Percentiles rank a stretch among this genome's conserved stretches.
These are phyloP conservation scores for Solanum pimpinellifolium DNA, from an alignment of 257 asterid genomes.

Conservation along the genomic window DNA sequence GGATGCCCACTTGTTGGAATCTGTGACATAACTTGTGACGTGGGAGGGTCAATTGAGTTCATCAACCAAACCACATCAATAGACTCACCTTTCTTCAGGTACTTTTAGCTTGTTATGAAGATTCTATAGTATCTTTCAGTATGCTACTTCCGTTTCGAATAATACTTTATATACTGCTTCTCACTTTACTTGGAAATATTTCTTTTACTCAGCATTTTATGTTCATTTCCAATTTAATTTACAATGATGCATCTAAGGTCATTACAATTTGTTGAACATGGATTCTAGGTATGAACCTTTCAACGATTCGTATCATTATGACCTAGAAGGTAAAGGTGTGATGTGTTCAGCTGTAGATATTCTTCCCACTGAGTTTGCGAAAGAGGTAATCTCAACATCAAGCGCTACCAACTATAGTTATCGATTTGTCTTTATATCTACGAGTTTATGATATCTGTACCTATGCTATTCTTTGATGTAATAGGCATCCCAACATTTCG, in stretches of 20 bases:
- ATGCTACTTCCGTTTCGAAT: background rate
- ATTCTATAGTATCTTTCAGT: background rate
- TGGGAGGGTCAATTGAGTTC: conserved; percentile 83
- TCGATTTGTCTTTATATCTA: background rate
- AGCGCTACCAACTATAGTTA: background rate
- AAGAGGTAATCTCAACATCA: conserved; percentile 44
- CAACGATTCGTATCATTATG: conserved; percentile 55
- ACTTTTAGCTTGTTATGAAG: background rate
- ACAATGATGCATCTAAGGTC: background rate
- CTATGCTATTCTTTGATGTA: background rate
- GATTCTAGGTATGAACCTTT: conserved; percentile 59
- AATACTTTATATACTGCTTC: background rate
- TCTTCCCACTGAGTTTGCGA: conserved; percentile 94
- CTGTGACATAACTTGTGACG: conserved; percentile 84
- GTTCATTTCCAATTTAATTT: background rate
- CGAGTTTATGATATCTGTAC: background rate
- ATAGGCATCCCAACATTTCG: conserved; percentile 94
- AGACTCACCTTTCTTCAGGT: conserved; percentile 96
- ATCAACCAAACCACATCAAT: conserved; percentile 63
- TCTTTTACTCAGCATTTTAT: background rate
- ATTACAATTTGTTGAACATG: background rate
- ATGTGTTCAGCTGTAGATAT: conserved; percentile 87
- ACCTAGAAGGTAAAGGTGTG: conserved; percentile 80
- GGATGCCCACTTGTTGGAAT: conserved; percentile 82
- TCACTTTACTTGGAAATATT: background rate